Base-by-base conservation (phyloP, 306 rosid genomes). In the Rosa multiflora region DNA sequence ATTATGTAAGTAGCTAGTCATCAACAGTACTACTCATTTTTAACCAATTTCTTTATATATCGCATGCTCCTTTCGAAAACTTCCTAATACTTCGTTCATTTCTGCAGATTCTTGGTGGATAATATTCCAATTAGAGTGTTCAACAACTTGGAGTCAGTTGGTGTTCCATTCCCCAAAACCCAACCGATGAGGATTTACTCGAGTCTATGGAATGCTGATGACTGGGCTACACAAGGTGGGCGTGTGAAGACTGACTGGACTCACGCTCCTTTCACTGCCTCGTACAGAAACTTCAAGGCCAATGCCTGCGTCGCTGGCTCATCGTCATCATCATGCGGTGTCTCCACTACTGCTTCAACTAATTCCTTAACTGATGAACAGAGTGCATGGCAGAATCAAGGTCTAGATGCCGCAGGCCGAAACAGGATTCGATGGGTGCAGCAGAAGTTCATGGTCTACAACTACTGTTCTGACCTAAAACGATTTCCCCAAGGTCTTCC, bases 171-270 rank as follows among this genome's bases (percentile, higher is more conserved):
- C 75, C 87, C 86, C 2, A 79, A 78, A 7, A 81, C 55, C 72
- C 85, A 86, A 67, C 80, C 89, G 23, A 86, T 86, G 87, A 83
- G 83, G 68, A 48, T 86, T n/a, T 86, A 86, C 81, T 75, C 89
- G 0, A 86, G 85, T 40, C 47, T 83, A 23, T 86, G 89, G 89
- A 83, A 83, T n/a, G 87, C 83, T 20, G 87, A 86, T 15, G 87
- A 81, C 44, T 86, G 89, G 89, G 89, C 87, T 3, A 81, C 89
- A 0, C 79, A 81, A 76, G 89, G 89, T 8, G 89, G 87, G 20
- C 76, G 64, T 2, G 85, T 83, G 67, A 86, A 83, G 76, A 86
- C 85, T 3, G 83, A 86, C 40, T 86, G 87, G 89, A 71, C 85
- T 0, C 11, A 78, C 42, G 89, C 89, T 11, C 89, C 89, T 47